These are phyloP conservation scores for Geotrichum macrosporum DNA, from an alignment of 1,139 yeast species.

Conservation along the genomic window DNA sequence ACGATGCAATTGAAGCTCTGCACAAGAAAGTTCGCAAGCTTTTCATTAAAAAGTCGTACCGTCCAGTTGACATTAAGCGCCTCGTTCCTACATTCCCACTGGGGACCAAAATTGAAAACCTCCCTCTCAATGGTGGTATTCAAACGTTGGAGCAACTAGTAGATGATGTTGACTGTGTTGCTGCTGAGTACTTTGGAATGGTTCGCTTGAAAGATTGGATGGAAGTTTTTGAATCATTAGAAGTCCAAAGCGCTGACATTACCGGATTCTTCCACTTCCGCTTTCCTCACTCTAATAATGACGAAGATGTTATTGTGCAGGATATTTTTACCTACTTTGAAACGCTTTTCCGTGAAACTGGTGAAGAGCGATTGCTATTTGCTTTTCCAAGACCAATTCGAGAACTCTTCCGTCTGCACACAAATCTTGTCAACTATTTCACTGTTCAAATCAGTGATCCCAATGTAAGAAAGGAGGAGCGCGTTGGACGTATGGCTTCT, in stretches of 20 bases:
- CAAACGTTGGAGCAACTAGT: conserved; percentile 51
- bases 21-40: conserved; percentile 67
- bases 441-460: conserved; percentile 62
- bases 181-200: conserved; percentile 56
- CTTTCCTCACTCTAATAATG: conserved; percentile 44
- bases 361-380: conserved; percentile 37
- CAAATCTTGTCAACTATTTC: conserved; percentile 61
- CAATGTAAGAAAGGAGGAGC: conserved; percentile 45
- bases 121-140: conserved; percentile 29
- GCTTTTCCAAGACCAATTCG: conserved; percentile 68
- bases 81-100: conserved; percentile 28
- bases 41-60: conserved; percentile 73
- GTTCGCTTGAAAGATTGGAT: conserved; percentile 77
- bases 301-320: conserved; percentile 58
- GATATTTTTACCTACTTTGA: conserved; percentile 70
- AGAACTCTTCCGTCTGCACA: conserved; percentile 62
- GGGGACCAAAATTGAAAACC: conserved; percentile 28
- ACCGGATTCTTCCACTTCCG: conserved; percentile 59
- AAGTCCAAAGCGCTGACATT: conserved; percentile 54
- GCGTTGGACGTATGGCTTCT: conserved; percentile 69
- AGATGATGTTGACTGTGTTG: conserved; percentile 58
- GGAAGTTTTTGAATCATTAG: conserved; percentile 66
- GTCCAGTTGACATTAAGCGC: conserved; percentile 51
- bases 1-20: conserved; percentile 46
- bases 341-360: conserved; percentile 43